Evolutionary conservation across 331 rosid species (phyloP).

Genomic region (Rhamnella rubrinervis): DNA sequence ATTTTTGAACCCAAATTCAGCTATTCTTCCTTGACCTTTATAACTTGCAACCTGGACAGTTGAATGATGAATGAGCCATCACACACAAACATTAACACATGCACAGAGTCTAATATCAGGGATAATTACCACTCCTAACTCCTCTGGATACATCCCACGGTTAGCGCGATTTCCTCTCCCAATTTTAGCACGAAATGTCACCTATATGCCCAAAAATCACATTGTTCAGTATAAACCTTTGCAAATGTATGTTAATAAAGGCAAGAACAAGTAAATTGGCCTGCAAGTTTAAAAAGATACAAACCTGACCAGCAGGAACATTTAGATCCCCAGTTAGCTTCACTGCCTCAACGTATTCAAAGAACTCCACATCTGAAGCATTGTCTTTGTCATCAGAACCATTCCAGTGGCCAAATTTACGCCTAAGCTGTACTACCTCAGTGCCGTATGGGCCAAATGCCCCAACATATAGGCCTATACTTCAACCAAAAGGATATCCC

Average conservation of each 20-base stretch:
- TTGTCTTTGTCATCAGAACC: conserved; percentile 34
- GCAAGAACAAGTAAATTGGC: conserved; percentile 6
- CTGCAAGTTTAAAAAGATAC: conserved; percentile 21
- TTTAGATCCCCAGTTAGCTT: conserved; percentile 96
- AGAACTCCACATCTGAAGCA: conserved; percentile 73
- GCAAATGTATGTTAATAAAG: background rate
- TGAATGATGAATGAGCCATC: conserved; percentile 11
- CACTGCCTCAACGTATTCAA: conserved; percentile 97
- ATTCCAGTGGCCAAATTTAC: conserved; percentile 76
- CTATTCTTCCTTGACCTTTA: conserved; percentile 93
- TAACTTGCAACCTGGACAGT: conserved; percentile 70
- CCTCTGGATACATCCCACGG: conserved; percentile 93
- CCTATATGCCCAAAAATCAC: conserved; percentile 41
- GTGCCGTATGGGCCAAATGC: conserved; percentile 95
- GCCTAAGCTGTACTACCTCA: conserved; percentile 84
- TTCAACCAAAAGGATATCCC: conserved; percentile 29
- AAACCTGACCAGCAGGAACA: conserved; percentile 97
- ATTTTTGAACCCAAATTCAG: conserved; percentile 78
- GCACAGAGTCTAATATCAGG: conserved; percentile 7
- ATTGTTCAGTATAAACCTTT: conserved; percentile 5
- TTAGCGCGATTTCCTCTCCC: conserved; percentile 69
- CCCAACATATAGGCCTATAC: conserved; percentile 89
- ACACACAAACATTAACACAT: conserved; percentile 13
- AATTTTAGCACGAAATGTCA: conserved; percentile 96
- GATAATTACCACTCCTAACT: conserved; percentile 95